Base-by-base conservation (phyloP, 495 filamentous ascomycete genomes). In the Chaetomidium leptoderma region DNA sequence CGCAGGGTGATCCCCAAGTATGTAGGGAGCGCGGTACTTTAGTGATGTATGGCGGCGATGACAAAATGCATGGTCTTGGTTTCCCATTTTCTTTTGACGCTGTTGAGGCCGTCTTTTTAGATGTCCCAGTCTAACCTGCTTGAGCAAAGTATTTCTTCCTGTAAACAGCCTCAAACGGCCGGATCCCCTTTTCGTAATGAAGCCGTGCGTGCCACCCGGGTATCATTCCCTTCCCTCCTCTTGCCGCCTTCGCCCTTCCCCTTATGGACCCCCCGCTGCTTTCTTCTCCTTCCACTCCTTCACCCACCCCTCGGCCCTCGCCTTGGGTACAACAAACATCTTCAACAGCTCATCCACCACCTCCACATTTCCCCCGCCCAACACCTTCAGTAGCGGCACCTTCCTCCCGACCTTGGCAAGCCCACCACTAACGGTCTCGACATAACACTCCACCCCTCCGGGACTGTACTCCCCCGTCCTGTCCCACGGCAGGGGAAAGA, bases 341-440 rank as follows among this genome's bases (percentile, higher is more conserved):
- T 76, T 84, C 9, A 97, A 81, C 60, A 97, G 66, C 47, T 89
- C 88, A 77, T 98, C 93, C 44, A 95, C 82, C 26, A 97, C 78
- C 72, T 93, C 90, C 5, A 92, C 82, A 62, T 89, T 91, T n/a
- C 88, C 86, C 14, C 78, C 73, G n/a, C 76, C 75, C 57, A 97
- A 72, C 52, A 89, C 80, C 74, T 91, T 87, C 59, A 89, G 65
- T 59, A 97, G 66, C 21, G 83, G 75, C 53, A 90, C 72, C 67
- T 91, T 95, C 81, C 86, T 90, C n/a, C 93, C 92, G 0, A 89
- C 85, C 72, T 95, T 96, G 55, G 92, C 79, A 62, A 98, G 63
- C 11, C 93, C 95, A 0, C 92, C 91, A 0, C 77, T 74, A 16
- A 75, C 66, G 1, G 90, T 97, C 75, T 96, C 89, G 79, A 92